A percentile compares a stretch with the other conserved stretches of the same genome.
phyloP scores from a whole-genome alignment of 2,329 filamentous ascomycete genomes.

The Ampelomyces quisqualis region DNA sequence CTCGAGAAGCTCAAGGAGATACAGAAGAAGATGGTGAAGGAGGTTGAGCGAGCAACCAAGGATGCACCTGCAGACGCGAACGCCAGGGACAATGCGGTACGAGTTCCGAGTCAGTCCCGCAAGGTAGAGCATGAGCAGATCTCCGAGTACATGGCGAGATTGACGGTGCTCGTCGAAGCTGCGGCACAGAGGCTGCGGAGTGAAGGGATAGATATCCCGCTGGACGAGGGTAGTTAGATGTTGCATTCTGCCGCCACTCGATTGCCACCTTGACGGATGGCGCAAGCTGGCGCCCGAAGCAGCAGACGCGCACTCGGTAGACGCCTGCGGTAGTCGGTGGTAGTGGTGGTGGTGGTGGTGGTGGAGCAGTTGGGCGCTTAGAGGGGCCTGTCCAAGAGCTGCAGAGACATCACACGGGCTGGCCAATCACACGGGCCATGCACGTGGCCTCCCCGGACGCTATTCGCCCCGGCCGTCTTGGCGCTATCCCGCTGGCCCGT shows the following conservation, averaged over 20 bases:
- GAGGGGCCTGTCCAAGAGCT: conserved; percentile 21
- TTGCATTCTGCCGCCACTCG: not conserved
- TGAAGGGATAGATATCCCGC: conserved; percentile 31
- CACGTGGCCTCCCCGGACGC: conserved; percentile 16
- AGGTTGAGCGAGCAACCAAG: conserved; percentile 25
- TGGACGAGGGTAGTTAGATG: conserved; percentile 3
- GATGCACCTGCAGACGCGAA: conserved; percentile 16
- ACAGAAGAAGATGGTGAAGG: conserved; percentile 52
- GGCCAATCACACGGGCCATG: conserved; percentile 20
- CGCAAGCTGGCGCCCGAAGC: no score
- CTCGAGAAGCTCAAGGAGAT: conserved; percentile 59
- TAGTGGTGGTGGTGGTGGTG: conserved; percentile 1
- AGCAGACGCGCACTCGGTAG: no score
- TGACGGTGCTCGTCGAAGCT: conserved; percentile 37
- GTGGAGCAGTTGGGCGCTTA: conserved; percentile 36
- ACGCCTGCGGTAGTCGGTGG: no score
- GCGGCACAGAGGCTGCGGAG: conserved; percentile 32
- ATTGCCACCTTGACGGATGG: not conserved
- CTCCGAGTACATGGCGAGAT: conserved; percentile 35
- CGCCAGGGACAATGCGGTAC: conserved; percentile 16
- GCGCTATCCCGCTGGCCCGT: conserved; percentile 28
- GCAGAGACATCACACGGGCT: conserved; percentile 28
- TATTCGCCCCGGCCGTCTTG: conserved; percentile 25
- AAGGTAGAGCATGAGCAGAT: conserved; percentile 40
- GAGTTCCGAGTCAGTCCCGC: conserved; percentile 37